Evolutionary conservation across 148 eudicot genomes (phyloP), one percentile per base, ranked within the genome.

Genomic region (Polygonum maritimum): DNA sequence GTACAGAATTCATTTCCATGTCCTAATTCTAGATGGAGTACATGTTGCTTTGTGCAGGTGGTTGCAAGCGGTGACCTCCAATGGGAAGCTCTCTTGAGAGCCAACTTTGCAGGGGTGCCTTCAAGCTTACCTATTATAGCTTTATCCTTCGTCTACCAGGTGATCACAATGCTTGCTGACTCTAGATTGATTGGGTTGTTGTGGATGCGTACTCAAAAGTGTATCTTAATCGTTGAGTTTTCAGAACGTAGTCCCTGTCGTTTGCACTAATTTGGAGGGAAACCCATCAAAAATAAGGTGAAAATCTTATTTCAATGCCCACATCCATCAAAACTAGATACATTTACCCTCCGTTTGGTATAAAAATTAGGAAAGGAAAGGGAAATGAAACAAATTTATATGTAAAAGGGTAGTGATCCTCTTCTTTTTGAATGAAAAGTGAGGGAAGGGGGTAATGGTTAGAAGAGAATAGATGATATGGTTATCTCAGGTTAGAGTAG

Each of bases 191-290:
- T 67, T 67, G 10, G 71, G 19, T 31, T 62, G 18, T 11, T 22
- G 36, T 33, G 69, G 31, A 62, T 13, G 7, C 31, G 38, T 62
- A 21, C 38, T 31, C 2, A 1, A 44, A 44, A 62, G 69, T 62
- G 38, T 62, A n/a, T 65, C 44, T 45, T 67, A 67, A 67, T 21
- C 19, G 19, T 36, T 16, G 40, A 35, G 44, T 67, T 77, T 75
- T 57, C 92, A 94, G 98, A 94, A 91, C 84, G 98, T 92, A 45
- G 98, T 94, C 22, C 98, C 98, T 81, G 98, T 94, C 76, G 87
- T 94, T 79, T 94, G 98, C 81, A 94, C 96, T 62, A 81, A 94
- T 79, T 87, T 92, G 78, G 98, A 94, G 86, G 97, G 98, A 65
- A 76, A 94, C 80, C 84, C 87, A 73, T 82, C 85, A 74, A 92